These are phyloP conservation scores for Mentha longifolia DNA, from an alignment of 257 asterid genomes.

Conservation along the genomic window DNA sequence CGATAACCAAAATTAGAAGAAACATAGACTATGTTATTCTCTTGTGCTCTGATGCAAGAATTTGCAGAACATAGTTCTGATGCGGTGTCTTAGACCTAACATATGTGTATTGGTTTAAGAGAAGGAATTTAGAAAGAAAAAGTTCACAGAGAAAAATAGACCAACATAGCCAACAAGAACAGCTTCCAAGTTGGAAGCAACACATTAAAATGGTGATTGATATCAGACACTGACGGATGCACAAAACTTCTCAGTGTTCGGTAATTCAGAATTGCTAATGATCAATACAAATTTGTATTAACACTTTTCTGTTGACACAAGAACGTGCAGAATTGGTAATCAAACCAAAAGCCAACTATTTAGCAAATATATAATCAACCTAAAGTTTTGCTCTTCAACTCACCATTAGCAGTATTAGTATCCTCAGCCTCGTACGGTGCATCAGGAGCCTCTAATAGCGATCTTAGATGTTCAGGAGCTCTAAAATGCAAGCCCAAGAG, in stretches of 20 bases:
- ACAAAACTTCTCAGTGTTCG: background rate
- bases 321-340: slow-evolving; percentile 5
- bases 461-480: slow-evolving; percentile 88
- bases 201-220: background rate
- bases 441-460: slow-evolving; percentile 67
- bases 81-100: background rate
- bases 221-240: slow-evolving; percentile 10
- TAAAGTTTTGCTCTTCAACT: slow-evolving; percentile 23
- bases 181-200: background rate
- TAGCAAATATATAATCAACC: slow-evolving; percentile 7
- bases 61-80: background rate
- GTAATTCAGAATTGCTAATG: slow-evolving; percentile 5
- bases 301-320: slow-evolving; percentile 13
- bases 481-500: slow-evolving; percentile 91
- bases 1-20: slow-evolving; percentile 2
- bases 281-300: slow-evolving; percentile 7
- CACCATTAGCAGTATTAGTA: slow-evolving; percentile 52
- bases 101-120: background rate
- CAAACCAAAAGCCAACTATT: slow-evolving; percentile 18
- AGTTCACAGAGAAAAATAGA: background rate
- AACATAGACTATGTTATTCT: background rate
- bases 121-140: background rate
- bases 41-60: background rate
- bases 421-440: slow-evolving; percentile 48
- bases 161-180: background rate